Evolutionary conservation across 306 rosid species (phyloP), one percentile per base, ranked within the genome.

Genomic region (Gastrolobium bilobum): DNA sequence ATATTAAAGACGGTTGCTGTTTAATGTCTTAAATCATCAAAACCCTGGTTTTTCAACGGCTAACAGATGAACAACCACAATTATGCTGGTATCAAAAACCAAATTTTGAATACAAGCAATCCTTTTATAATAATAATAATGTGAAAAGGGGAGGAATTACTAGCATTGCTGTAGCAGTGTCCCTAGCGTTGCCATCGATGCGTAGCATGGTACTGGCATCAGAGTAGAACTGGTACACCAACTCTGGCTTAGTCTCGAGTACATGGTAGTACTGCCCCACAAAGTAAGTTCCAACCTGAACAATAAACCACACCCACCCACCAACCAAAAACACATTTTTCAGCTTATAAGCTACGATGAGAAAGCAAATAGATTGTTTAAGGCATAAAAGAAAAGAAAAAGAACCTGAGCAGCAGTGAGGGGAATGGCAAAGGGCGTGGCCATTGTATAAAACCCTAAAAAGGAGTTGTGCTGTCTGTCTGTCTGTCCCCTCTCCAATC

Each of bases 261-360:
- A 91, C 92, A 69, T 91, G 93, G 78, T 91, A 93, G 73, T 91
- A 93, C 89, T 93, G 98, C 76, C 91, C 88, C 75, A 91, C 98
- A 71, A 93, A 93, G 90, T 91, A 91, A 43, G 95, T 87, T 61
- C 98, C 98, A 44, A 93, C 92, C 98, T 91, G 83, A 78, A 63
- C 0, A 10, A 39, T 29, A 7, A 50, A 77, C 54, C 74, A 7
- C 10, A 46, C 68, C 52, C 6, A 65, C 38, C 34, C 52, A 43
- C 46, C 29, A 44, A 54, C n/a, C 8, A 7, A 2, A 0, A 5
- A 4, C 7, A 4, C 34, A 3, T 33, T 58, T 33, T 33, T 10
- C 38, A 33, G 38, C 62, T 33, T 9, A 58, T 31, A 46, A 58
- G 4, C 7, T n/a, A n/a, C n/a, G n/a, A n/a, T n/a, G n/a, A n/a